Evolutionary conservation across 139 green algal genomes (phyloP).

Genomic region (Gonium pectorale): DNA sequence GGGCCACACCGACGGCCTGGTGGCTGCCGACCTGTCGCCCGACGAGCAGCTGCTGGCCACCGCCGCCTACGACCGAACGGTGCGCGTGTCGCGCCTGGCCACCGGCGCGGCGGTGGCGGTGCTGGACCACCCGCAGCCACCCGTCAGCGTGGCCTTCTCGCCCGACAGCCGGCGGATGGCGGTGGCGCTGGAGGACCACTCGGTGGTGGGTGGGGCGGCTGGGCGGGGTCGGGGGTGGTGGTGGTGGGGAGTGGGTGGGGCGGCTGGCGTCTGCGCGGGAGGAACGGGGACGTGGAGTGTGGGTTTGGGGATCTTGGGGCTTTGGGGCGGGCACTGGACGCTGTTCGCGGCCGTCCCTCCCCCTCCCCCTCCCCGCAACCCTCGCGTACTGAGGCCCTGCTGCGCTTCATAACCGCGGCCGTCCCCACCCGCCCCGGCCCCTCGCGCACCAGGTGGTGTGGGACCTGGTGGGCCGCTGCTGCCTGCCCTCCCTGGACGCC

Average conservation of each 20-base stretch:
- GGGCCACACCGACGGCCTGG: conserved; percentile 67
- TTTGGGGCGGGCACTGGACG: too few relatives aligned
- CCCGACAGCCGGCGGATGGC: conserved; percentile 53
- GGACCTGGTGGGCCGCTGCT: conserved; percentile 49
- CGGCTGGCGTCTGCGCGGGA: background rate
- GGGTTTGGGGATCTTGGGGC: too few relatives aligned
- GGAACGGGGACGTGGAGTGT: too few relatives aligned
- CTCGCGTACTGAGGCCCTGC: too few relatives aligned
- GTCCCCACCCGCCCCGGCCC: background rate
- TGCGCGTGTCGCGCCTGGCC: conserved; percentile 57
- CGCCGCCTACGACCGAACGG: conserved; percentile 51
- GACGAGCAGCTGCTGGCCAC: conserved; percentile 68
- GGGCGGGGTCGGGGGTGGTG: background rate
- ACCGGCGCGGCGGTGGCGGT: conserved; percentile 45
- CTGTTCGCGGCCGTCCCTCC: too few relatives aligned
- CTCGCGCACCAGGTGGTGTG: conserved; percentile 43
- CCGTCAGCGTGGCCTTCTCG: conserved; percentile 39
- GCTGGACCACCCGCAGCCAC: conserved; percentile 50
- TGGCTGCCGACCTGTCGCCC: conserved; percentile 42
- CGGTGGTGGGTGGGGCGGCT: conserved; percentile 1
- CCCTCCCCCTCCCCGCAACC: too few relatives aligned
- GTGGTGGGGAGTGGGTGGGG: background rate
- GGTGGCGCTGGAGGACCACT: conserved; percentile 46
- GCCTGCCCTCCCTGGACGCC: conserved; percentile 49
- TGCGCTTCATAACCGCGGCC: too few relatives aligned